Evolutionary conservation across 345 rosid genomes (phyloP), one percentile per base, ranked within the genome.

Genomic region (Toxicodendron radicans): DNA sequence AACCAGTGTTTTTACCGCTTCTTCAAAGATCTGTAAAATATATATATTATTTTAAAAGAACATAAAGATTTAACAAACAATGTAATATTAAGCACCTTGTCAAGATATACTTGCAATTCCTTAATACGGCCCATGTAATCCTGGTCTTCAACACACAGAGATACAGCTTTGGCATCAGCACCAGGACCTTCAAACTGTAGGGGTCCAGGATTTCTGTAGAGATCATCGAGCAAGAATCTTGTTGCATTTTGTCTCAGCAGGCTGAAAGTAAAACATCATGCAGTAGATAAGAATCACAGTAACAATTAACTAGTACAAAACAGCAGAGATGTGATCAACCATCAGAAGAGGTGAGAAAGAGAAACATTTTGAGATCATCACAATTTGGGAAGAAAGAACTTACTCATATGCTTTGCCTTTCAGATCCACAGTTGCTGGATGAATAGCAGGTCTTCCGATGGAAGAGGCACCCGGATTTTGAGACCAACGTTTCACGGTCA

Each of bases 41-140:
- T 32, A n/a, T 2, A 7, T 18, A 3, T 5, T 5, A n/a, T 5
- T 12, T 0, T 17, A 49, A 18, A 66, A 9, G 7, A 49, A 24
- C 12, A 27, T 27, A 51, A 52, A 32, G 11, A 56, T 38, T 21
- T 3, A 23, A 16, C 5, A 16, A 10, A 58, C 1, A 46, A 57
- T 24, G 13, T 2, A 46, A 41, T 62, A 0, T 2, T 33, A 11
- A 23, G 77, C 56, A 95, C 99, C 97, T 91, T 86, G 75, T 91
- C 97, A 38, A 95, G 90, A 80, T 93, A 89, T 76, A 84, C 94
- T 85, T 91, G 97, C 67, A 95, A 86, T 80, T 88, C 79, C 90
- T 93, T 93, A 72, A 93, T 93, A 69, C 98, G 89, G n/a, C 99
- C 99, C 98, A 95, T 93, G 89, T 95, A 95, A 85, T 95, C 99